phyloP scores from a whole-genome alignment of 2,329 filamentous ascomycete genomes.

The Neofusicoccum parvum region DNA sequence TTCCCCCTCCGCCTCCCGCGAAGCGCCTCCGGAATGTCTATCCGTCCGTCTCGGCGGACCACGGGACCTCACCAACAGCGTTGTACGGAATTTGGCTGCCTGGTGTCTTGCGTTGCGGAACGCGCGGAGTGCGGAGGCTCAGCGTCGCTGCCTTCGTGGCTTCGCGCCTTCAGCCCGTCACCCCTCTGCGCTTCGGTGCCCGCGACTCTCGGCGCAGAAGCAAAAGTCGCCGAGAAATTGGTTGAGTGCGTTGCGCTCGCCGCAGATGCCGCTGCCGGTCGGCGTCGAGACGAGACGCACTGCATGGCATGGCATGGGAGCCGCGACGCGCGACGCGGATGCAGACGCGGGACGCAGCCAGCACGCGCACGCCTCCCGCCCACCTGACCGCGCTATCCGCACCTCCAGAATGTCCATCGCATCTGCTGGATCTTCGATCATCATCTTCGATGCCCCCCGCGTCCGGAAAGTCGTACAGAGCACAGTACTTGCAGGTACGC shows the following conservation, averaged over 20 bases:
- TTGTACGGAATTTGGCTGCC: conserved; percentile 4
- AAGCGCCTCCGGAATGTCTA: not conserved
- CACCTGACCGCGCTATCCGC: not conserved
- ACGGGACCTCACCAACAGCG: not conserved
- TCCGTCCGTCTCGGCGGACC: not conserved
- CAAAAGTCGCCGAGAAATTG: not conserved
- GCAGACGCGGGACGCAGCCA: not conserved
- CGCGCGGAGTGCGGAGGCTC: conserved; percentile 9
- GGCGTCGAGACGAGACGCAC: conserved; percentile 4
- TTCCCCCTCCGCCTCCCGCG: too few species aligned
- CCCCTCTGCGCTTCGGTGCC: not conserved
- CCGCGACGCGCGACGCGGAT: not conserved
- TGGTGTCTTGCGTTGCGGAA: conserved; percentile 2
- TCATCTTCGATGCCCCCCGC: not conserved
- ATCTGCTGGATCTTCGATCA: not conserved
- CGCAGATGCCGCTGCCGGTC: not conserved
- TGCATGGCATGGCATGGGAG: not conserved
- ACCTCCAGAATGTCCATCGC: not conserved
- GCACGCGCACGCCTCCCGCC: not conserved
- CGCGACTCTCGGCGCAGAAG: not conserved
- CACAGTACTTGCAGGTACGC: not conserved
- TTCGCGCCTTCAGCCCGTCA: not conserved
- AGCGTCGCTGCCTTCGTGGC: not conserved
- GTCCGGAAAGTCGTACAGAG: not conserved
- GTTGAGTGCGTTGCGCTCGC: not conserved